Evolutionary conservation across 1,284 basidiomycete genomes (phyloP).

Genomic region (Irpex lacteus): DNA sequence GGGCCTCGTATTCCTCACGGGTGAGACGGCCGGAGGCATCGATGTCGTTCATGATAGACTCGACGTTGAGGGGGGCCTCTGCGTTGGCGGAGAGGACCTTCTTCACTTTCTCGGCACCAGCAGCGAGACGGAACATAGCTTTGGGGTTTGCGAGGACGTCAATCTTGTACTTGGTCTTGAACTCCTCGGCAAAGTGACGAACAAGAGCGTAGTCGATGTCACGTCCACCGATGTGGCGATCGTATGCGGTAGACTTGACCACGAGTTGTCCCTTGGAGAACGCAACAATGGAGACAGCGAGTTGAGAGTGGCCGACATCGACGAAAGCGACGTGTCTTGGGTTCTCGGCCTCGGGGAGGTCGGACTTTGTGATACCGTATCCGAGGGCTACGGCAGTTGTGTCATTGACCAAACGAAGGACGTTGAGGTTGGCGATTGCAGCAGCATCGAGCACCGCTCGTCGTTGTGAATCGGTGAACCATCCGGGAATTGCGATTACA

Average conservation of each 20-base stretch:
- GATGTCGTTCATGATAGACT: conserved; percentile 91
- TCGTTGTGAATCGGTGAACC: conserved; percentile 91
- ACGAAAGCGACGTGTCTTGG: conserved; percentile 88
- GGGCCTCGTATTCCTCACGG: conserved; percentile 59
- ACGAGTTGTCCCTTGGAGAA: conserved; percentile 90
- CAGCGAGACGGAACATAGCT: conserved; percentile 84
- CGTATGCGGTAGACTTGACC: conserved; percentile 85
- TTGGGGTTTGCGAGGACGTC: conserved; percentile 89
- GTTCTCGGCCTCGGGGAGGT: conserved; percentile 81
- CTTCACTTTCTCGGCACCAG: conserved; percentile 76
- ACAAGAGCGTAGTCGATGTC: conserved; percentile 91
- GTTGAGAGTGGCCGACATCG: conserved; percentile 88
- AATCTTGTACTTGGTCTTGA: conserved; percentile 93
- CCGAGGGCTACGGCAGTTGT: conserved; percentile 90
- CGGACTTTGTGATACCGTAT: conserved; percentile 95
- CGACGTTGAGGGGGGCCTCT: conserved; percentile 86
- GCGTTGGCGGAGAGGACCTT: conserved; percentile 81
- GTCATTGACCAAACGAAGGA: conserved; percentile 93
- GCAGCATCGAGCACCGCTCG: conserved; percentile 87
- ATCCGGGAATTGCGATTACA: conserved; percentile 91
- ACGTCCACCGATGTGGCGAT: conserved; percentile 89
- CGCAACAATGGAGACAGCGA: conserved; percentile 82
- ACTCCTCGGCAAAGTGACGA: conserved; percentile 84
- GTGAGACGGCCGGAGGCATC: conserved; percentile 60
- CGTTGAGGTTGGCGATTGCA: conserved; percentile 82